A percentile compares a stretch with the other conserved stretches of the same genome.
Conservation (phyloP, 139 green algal species). For the Micractinium sp. region DNA sequence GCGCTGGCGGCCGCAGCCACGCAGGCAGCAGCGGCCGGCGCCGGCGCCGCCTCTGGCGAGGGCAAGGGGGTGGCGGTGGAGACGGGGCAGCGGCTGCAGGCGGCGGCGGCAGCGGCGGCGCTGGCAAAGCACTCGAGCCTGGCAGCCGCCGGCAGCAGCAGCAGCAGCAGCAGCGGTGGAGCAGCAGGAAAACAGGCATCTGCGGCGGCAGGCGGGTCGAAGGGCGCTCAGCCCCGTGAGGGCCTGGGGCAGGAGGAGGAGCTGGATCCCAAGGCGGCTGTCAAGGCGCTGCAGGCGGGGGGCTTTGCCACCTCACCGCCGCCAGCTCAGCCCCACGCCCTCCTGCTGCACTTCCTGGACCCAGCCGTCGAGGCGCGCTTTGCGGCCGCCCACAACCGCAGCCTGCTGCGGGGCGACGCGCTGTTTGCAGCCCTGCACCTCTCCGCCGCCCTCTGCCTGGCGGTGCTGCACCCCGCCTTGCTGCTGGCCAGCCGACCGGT, state of each 20-base stretch:
- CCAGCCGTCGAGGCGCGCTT: background rate
- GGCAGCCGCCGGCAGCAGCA: background rate
- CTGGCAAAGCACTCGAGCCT: background rate
- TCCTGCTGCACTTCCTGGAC: background rate
- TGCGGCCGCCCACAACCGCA: background rate
- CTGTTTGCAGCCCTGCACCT: constrained; percentile 8
- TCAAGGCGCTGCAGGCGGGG: background rate
- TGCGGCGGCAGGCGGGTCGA: background rate
- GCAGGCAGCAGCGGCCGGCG: background rate
- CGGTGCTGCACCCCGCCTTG: background rate
- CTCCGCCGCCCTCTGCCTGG: background rate
- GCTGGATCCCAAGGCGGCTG: background rate
- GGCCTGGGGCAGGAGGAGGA: background rate
- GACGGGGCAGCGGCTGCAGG: background rate
- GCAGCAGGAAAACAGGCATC: background rate
- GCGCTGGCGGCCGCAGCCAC: background rate
- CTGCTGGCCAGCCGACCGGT: background rate
- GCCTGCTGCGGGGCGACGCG: background rate
- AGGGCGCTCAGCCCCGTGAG: background rate
- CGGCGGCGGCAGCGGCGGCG: background rate
- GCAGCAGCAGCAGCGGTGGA: background rate
- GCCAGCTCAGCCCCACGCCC: background rate
- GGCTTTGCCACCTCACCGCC: background rate
- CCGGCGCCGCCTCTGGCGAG: background rate
- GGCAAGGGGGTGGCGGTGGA: background rate